Evolutionary conservation across 2,329 filamentous ascomycete genomes (phyloP).

Genomic region (Huntiella abstrusa): DNA sequence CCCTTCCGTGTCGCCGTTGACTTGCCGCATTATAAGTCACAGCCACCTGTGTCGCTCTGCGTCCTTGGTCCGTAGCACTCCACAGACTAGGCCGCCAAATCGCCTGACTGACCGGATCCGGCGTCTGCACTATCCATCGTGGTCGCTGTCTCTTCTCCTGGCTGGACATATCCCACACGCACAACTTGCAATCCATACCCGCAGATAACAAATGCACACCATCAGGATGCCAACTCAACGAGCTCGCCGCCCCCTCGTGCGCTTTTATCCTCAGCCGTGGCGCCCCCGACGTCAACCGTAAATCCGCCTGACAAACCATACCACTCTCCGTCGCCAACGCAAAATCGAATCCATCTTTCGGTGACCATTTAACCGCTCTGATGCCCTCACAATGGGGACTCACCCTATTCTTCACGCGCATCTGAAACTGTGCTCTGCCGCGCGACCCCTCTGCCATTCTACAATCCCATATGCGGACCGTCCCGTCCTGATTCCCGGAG

Average conservation of each 20-base stretch:
- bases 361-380: slow-evolving; percentile 46
- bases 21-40: slow-evolving; percentile 41
- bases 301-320: slow-evolving; percentile 44
- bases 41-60: slow-evolving; percentile 41
- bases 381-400: slow-evolving; percentile 36
- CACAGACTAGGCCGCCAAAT: slow-evolving; percentile 46
- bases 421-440: slow-evolving; percentile 23
- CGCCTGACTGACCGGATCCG: slow-evolving; percentile 38
- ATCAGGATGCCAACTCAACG: slow-evolving; percentile 49
- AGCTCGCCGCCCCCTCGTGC: slow-evolving; percentile 39
- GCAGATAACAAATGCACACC: slow-evolving; percentile 46
- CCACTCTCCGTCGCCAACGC: slow-evolving; percentile 46
- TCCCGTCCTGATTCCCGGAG: slow-evolving; percentile 45
- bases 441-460: slow-evolving; percentile 25
- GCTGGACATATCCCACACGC: slow-evolving; percentile 46
- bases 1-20: slow-evolving; percentile 28
- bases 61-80: slow-evolving; percentile 43
- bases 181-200: slow-evolving; percentile 40
- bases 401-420: slow-evolving; percentile 30
- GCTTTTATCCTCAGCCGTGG: slow-evolving; percentile 37
- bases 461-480: slow-evolving; percentile 42
- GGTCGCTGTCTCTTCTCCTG: slow-evolving; percentile 47
- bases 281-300: slow-evolving; percentile 32
- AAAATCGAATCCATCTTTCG: slow-evolving; percentile 40
- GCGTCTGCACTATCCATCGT: slow-evolving; percentile 40